Base-by-base conservation (phyloP, 331 rosid genomes). In the Rhamnella rubrinervis region DNA sequence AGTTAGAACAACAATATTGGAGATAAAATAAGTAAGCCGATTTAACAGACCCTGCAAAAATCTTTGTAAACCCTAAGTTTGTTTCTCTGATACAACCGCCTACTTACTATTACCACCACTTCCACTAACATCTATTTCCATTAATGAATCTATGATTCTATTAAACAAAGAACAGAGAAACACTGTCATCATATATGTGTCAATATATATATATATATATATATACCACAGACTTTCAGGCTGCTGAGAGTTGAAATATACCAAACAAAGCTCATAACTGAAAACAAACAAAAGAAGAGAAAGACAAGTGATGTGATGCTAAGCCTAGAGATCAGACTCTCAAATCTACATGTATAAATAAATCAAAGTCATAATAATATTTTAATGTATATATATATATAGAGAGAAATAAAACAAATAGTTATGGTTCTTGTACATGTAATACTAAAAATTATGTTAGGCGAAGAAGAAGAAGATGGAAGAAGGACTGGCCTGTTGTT, bases 401-500 rank as follows among this genome's bases (percentile, higher is more conserved):
- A n/a, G n/a, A 23, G 23, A 23, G 23, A 23, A 23, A 23, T n/a
- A 20, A 19, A 23, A 11, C 6, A 56, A 19, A 21, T 5, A 21
- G 31, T 12, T 17, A n/a, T 19, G 21, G 5, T 20, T 3, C 1
- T 7, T n/a, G 26, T n/a, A n/a, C n/a, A n/a, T n/a, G n/a, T 6
- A 19, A 14, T 19, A 21, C 2, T 7, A n/a, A 56, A 21, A 2
- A 8, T 56, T n/a, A 11, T 8, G 4, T 7, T 5, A 59, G 40
- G 6, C 13, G 39, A 28, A 25, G n/a, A 59, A 13, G n/a, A 16
- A 60, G 31, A 61, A 23, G 17, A 10, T 4, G 20, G 14, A 14
- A 23, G 8, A 20, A 6, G 20, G 39, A 63, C 58, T 18, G 25
- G 85, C 96, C 96, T 89, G 83, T 89, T 89, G 78, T 89, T 89